Evolutionary conservation across 148 eudicot genomes (phyloP).

Genomic region (Silene latifolia): DNA sequence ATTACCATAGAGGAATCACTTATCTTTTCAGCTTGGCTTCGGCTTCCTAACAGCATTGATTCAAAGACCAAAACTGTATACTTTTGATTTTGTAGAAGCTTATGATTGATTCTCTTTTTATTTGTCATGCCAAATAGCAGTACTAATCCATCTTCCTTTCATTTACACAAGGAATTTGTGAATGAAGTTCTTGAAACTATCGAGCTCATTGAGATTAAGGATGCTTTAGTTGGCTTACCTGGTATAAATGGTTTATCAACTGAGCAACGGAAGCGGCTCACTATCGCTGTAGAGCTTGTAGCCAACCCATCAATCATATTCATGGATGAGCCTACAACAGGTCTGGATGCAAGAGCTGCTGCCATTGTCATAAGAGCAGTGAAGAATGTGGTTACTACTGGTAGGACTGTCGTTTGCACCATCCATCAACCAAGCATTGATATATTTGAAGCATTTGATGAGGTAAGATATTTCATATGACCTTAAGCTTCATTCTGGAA

Average conservation of each 20-base stretch:
- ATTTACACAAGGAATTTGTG: slow-evolving; percentile 52
- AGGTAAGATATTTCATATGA: slow-evolving; percentile 35
- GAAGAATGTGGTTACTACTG: no score
- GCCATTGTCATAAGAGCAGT: no score
- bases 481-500: background rate
- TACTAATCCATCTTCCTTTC: background rate
- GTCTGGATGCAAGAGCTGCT: no score
- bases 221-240: no score
- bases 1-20: slow-evolving; percentile 76
- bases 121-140: background rate
- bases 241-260: no score
- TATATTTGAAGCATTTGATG: slow-evolving; percentile 88
- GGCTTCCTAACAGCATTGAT: slow-evolving; percentile 63
- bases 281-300: no score
- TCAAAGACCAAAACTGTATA: slow-evolving; percentile 54
- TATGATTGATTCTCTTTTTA: background rate
- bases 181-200: slow-evolving; percentile 51
- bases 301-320: no score
- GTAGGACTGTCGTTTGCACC: slow-evolving; percentile 60
- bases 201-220: no score
- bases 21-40: slow-evolving; percentile 78
- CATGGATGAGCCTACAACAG: no score
- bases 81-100: background rate
- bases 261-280: no score
- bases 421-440: slow-evolving; percentile 91